These are phyloP conservation scores for Pythium utonaiense DNA, from an alignment of 352 stramenopile genomes.

Conservation along the genomic window DNA sequence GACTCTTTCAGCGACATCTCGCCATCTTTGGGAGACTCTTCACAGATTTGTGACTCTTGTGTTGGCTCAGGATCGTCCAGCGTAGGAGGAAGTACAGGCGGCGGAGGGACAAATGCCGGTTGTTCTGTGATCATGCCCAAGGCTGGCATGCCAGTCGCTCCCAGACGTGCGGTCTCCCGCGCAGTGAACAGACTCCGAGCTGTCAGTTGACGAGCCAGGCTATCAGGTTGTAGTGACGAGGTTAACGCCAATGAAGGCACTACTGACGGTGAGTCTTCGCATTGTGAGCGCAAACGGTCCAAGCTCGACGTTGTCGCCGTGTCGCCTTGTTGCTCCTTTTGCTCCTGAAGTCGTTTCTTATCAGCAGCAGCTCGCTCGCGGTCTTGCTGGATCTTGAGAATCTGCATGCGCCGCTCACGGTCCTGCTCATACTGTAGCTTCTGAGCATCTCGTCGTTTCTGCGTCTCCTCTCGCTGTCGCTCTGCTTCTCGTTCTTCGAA, in stretches of 20 bases:
- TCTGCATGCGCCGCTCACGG: conserved; percentile 56
- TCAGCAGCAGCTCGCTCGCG: conserved; percentile 27
- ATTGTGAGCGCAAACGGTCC: conserved; percentile 10
- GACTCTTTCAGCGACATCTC: not conserved
- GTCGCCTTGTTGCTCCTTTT: conserved; percentile 16
- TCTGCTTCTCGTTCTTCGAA: conserved; percentile 53
- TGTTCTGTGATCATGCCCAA: conserved; percentile 6
- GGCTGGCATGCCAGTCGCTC: too few relatives aligned
- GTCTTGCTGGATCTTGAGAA: conserved; percentile 61
- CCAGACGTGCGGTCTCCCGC: not conserved
- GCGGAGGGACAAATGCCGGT: not conserved
- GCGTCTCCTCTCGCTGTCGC: conserved; percentile 47
- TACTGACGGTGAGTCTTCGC: not conserved
- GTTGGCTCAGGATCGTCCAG: not conserved
- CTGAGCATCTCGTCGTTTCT: conserved; percentile 42
- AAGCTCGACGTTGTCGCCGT: not conserved
- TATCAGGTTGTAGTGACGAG: not conserved
- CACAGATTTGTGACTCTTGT: not conserved
- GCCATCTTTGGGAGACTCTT: not conserved
- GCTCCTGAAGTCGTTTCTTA: conserved; percentile 4
- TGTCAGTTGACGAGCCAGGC: not conserved
- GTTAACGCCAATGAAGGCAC: not conserved
- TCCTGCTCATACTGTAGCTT: conserved; percentile 66
- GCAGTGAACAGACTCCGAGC: not conserved
- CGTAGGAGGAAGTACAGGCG: not conserved